Evolutionary conservation across 139 green algal species (phyloP).

Genomic region (Closterium sp.): DNA sequence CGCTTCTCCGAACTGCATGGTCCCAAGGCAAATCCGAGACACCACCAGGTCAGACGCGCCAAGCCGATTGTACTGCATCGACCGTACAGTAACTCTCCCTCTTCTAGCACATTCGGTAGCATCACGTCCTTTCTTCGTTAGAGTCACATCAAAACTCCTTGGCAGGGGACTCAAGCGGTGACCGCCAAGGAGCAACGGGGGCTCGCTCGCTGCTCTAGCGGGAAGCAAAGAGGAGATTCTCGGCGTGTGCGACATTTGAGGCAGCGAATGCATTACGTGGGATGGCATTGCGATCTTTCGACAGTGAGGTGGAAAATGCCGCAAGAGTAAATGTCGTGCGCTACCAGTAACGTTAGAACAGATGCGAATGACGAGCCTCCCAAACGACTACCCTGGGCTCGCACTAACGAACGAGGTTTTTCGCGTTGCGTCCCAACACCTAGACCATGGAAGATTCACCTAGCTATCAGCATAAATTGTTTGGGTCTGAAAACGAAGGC

Average conservation of each 20-base stretch:
- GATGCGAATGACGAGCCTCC: too few species aligned
- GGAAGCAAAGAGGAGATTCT: neutral
- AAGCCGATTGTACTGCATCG: conserved; percentile 17
- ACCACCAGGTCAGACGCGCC: conserved; percentile 23
- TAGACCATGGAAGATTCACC: too few species aligned
- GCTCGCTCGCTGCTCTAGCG: neutral
- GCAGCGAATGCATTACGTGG: too few species aligned
- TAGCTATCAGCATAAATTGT: too few species aligned
- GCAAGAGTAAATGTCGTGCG: too few species aligned
- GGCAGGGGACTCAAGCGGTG: neutral
- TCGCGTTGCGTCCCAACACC: too few species aligned
- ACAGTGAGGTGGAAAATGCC: too few species aligned
- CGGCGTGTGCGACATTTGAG: neutral
- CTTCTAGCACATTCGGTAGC: neutral
- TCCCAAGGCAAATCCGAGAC: conserved; percentile 59
- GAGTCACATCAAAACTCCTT: neutral
- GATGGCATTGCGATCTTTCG: too few species aligned
- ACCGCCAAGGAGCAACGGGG: neutral
- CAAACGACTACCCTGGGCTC: too few species aligned
- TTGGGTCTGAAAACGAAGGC: too few species aligned
- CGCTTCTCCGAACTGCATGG: conserved; percentile 85
- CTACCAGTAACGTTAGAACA: too few species aligned
- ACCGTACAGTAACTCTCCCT: neutral
- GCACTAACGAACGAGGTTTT: too few species aligned
- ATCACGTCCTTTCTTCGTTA: neutral